Percentiles rank a stretch among this genome's conserved stretches.
These are phyloP conservation scores for Hydnomerulius pinastri DNA, from an alignment of 768 basidiomycete genomes.

Conservation along the genomic window DNA sequence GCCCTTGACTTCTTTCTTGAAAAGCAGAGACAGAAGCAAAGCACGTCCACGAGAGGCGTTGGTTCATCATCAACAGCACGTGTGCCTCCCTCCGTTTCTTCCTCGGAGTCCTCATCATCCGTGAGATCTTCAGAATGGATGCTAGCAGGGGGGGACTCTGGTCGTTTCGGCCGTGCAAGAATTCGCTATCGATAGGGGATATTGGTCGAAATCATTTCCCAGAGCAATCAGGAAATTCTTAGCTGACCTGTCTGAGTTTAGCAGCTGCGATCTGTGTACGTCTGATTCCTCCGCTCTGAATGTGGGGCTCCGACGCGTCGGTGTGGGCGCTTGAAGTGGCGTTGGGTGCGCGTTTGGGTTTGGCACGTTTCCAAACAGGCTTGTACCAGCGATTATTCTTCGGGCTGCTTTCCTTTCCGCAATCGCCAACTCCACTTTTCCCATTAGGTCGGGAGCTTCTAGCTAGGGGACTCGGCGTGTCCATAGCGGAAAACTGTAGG, in stretches of 20 bases:
- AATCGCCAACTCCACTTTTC: not conserved
- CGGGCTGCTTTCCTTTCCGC: not conserved
- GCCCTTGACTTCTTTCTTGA: not conserved
- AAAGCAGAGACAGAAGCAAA: slow-evolving; percentile 1
- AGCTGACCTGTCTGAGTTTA: not conserved
- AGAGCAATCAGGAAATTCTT: not conserved
- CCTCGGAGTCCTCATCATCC: not conserved
- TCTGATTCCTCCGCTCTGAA: not conserved
- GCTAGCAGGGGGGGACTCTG: not conserved
- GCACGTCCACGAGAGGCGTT: not conserved
- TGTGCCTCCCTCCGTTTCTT: not conserved
- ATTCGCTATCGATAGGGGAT: not conserved
- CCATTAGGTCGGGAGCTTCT: not conserved
- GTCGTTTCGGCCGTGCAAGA: not conserved
- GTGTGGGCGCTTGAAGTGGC: not conserved
- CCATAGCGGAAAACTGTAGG: not conserved
- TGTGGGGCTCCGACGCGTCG: not conserved
- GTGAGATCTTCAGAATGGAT: not conserved
- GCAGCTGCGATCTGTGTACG: not conserved
- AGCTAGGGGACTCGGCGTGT: not conserved
- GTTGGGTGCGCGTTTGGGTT: not conserved
- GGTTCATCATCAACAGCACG: not conserved
- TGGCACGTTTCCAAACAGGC: not conserved
- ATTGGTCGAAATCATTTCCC: not conserved
- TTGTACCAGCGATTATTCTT: not conserved